Conservation (phyloP, 371 early-diverging fungal genomes). For the Aphelidium insulamus region DNA sequence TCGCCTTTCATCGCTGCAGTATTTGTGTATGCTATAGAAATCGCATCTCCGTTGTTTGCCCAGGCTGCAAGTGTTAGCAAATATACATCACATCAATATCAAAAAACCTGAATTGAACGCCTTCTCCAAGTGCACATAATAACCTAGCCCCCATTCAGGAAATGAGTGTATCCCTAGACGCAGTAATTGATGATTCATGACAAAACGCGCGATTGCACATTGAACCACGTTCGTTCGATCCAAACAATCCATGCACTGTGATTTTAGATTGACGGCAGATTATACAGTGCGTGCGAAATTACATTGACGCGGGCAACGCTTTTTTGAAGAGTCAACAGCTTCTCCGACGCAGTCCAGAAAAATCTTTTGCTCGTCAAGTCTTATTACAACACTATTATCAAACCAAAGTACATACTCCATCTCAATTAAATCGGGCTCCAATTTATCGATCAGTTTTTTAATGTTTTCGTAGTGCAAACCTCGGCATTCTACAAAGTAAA, state of each 20-base stretch:
- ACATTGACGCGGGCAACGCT: too few relatives aligned
- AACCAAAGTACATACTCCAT: constrained; percentile 16
- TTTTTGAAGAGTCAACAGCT: too few relatives aligned
- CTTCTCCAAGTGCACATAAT: constrained; percentile 29
- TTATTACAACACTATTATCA: too few relatives aligned
- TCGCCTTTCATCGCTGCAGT: constrained; percentile 49
- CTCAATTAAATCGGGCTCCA: constrained; percentile 16
- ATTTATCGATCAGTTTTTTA: constrained; percentile 15
- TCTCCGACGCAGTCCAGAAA: too few relatives aligned
- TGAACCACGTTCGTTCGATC: constrained; percentile 3
- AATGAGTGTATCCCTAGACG: constrained; percentile 18
- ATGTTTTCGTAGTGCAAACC: constrained; percentile 29
- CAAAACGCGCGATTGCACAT: constrained; percentile 2
- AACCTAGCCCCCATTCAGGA: constrained; percentile 32
- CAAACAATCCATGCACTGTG: constrained; percentile 4
- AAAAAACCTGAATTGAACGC: constrained; percentile 19
- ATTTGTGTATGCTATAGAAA: constrained; percentile 36
- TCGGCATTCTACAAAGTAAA: constrained; percentile 13
- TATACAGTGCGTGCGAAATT: too few relatives aligned
- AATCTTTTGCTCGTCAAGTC: too few relatives aligned
- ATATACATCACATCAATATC: background rate
- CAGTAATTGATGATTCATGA: constrained; percentile 3
- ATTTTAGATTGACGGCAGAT: too few relatives aligned
- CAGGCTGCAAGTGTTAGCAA: constrained; percentile 15
- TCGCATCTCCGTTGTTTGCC: constrained; percentile 42